phyloP scores from a whole-genome alignment of 768 basidiomycete species.

The Pleurotus djamor region DNA sequence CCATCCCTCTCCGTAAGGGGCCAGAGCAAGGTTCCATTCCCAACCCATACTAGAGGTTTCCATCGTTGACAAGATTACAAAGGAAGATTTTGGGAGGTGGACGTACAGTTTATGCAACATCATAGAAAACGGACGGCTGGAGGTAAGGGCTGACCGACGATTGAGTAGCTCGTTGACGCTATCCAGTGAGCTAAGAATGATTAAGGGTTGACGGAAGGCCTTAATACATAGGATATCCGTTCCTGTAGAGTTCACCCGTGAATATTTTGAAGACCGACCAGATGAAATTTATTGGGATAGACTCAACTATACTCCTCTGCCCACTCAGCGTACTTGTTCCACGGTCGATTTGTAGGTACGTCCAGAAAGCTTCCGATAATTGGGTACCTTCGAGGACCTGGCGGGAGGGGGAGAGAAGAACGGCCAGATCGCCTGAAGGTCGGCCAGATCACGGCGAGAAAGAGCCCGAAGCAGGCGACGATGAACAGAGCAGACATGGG shows the following conservation, averaged over 20 bases:
- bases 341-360: constrained; percentile 47
- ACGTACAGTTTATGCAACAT: background rate
- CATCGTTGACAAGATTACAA: too few species aligned
- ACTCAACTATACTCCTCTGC: constrained; percentile 9
- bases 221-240: constrained; percentile 27
- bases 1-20: constrained; percentile 34
- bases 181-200: constrained; percentile 33
- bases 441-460: too few species aligned
- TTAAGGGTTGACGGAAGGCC: constrained; percentile 24
- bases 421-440: too few species aligned
- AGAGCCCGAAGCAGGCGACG: too few species aligned
- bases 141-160: constrained; percentile 38
- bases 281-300: too few species aligned
- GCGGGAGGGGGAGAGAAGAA: constrained; percentile 30
- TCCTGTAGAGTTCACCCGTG: constrained; percentile 12
- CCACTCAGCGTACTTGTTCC: constrained; percentile 51
- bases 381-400: constrained; percentile 53
- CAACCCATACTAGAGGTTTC: background rate
- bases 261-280: background rate
- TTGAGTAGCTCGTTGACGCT: constrained; percentile 36
- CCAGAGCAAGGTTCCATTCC: constrained; percentile 24
- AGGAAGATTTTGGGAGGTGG: too few species aligned
- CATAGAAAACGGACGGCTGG: constrained; percentile 7
- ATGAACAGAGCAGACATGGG: too few species aligned
- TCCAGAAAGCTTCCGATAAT: constrained; percentile 53